Conservation (phyloP, 2,329 filamentous ascomycete genomes). For the Calonectria henricotiae region DNA sequence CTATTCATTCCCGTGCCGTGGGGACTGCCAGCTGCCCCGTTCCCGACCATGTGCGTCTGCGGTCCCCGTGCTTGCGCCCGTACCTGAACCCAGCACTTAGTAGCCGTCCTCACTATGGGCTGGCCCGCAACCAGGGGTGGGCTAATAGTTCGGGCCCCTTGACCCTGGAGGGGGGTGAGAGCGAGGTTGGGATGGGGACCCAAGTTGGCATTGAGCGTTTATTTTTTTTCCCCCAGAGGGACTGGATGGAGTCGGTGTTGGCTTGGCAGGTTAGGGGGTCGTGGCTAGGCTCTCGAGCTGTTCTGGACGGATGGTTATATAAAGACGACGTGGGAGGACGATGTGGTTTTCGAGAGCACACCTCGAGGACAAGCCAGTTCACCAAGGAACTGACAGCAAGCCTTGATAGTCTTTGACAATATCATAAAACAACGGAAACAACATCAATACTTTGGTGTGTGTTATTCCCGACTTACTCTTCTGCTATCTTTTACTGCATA, state of each 20-base stretch:
- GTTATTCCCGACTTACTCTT: neutral
- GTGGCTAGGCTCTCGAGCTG: conserved; percentile 19
- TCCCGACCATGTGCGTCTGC: neutral
- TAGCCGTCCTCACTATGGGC: conserved; percentile 6
- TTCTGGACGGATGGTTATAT: conserved; percentile 19
- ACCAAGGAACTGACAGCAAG: conserved; percentile 1
- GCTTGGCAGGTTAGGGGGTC: conserved; percentile 29
- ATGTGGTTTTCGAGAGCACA: conserved; percentile 15
- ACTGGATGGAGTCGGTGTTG: conserved; percentile 23
- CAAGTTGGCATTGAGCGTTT: conserved; percentile 30
- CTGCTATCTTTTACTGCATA: neutral
- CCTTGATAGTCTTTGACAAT: neutral
- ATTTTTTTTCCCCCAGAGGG: conserved; percentile 16
- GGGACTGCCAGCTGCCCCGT: conserved; percentile 21
- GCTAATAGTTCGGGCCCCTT: conserved; percentile 22
- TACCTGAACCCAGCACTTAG: conserved; percentile 17
- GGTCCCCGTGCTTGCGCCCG: conserved; percentile 17
- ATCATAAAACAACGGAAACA: neutral
- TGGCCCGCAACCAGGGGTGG: conserved; percentile 20
- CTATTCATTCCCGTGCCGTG: conserved; percentile 22
- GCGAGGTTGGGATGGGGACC: conserved; percentile 19
- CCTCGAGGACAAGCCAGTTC: neutral
- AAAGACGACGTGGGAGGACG: conserved; percentile 25
- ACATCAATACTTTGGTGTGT: neutral
- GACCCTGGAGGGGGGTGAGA: conserved; percentile 15